Conservation (phyloP, 2,329 filamentous ascomycete genomes). For the Alternaria arbusti region DNA sequence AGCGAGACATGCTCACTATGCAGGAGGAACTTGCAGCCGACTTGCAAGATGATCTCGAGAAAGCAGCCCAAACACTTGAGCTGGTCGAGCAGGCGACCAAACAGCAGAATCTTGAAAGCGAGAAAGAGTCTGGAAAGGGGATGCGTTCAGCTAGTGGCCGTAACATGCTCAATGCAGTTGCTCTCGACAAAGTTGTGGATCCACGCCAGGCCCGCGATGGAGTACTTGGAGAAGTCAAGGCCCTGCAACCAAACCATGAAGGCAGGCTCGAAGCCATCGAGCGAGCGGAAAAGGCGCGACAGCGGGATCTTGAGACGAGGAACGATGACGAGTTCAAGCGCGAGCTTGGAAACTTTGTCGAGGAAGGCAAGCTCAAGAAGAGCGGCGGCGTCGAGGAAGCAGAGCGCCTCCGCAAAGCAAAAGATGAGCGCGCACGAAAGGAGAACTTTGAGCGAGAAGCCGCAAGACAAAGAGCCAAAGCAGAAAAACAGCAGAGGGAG, state of each 20-base stretch:
- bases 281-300: slow-evolving; percentile 88
- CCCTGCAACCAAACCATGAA: slow-evolving; percentile 93
- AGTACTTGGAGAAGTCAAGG: slow-evolving; percentile 89
- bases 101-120: slow-evolving; percentile 84
- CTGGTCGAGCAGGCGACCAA: slow-evolving; percentile 98
- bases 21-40: slow-evolving; percentile 95
- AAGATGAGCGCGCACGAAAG: slow-evolving; percentile 83
- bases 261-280: slow-evolving; percentile 93
- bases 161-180: slow-evolving; percentile 42
- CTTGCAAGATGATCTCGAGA: slow-evolving; percentile 91
- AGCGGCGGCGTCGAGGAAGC: slow-evolving; percentile 94
- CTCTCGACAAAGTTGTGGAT: slow-evolving; percentile 63
- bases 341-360: slow-evolving; percentile 84
- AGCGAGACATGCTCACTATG: slow-evolving; percentile 91
- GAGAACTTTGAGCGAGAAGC: slow-evolving; percentile 69
- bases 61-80: slow-evolving; percentile 90
- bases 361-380: slow-evolving; percentile 93
- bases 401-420: slow-evolving; percentile 80
- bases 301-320: slow-evolving; percentile 84
- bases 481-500: slow-evolving; percentile 52
- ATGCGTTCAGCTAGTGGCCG: slow-evolving; percentile 58
- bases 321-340: slow-evolving; percentile 79
- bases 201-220: slow-evolving; percentile 86
- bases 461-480: slow-evolving; percentile 52
- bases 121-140: slow-evolving; percentile 57